phyloP scores from a whole-genome alignment of 176 grass and related monocot genomes.

The Microstegium vimineum region DNA sequence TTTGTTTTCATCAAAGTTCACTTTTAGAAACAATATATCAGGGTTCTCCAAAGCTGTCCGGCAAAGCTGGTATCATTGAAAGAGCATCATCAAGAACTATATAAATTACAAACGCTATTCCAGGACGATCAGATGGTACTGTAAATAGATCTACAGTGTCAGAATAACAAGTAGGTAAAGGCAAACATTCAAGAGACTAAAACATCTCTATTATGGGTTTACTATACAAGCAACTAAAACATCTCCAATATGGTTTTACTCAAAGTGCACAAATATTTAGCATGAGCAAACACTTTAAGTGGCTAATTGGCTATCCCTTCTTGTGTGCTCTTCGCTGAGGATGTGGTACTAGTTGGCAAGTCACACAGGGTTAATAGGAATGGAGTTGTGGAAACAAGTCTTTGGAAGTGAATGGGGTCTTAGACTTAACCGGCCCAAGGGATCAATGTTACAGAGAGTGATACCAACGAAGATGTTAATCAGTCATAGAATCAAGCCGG shows the following conservation, averaged over 20 bases:
- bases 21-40: constrained; percentile 75
- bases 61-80: constrained; percentile 62
- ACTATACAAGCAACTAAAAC: neutral
- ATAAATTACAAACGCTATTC: neutral
- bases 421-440: neutral
- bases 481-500: neutral
- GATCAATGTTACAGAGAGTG: neutral
- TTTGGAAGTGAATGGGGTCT: neutral
- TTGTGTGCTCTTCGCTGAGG: neutral
- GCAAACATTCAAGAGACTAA: neutral
- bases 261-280: neutral
- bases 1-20: constrained; percentile 99
- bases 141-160: neutral
- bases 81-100: constrained; percentile 7
- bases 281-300: constrained; percentile 3
- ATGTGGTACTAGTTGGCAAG: neutral
- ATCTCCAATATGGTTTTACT: constrained; percentile 8
- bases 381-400: neutral
- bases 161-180: constrained; percentile 3
- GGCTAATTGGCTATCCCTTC: neutral
- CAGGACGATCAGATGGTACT: neutral
- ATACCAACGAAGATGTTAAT: neutral
- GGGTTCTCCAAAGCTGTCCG: constrained; percentile 66
- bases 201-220: neutral
- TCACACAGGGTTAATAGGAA: neutral